A percentile compares a stretch with the other conserved stretches of the same genome.
These are phyloP conservation scores for Euphrasia arctica DNA, from an alignment of 305 asterid species.

Conservation along the genomic window DNA sequence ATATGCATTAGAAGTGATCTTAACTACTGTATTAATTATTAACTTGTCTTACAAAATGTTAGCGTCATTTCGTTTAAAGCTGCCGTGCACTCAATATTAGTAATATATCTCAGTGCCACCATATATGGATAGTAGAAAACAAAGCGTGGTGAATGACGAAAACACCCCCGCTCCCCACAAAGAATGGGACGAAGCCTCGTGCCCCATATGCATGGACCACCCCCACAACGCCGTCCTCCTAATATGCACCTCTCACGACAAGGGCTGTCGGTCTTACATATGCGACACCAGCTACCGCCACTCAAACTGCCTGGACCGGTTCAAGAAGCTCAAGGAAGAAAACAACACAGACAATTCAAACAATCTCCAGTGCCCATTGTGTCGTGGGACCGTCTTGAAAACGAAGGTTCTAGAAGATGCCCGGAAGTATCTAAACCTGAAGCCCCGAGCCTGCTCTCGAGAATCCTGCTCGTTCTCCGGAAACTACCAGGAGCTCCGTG, in stretches of 20 bases:
- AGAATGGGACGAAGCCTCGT: constrained; percentile 81
- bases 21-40: too few relatives aligned
- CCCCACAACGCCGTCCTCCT: constrained; percentile 90
- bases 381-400: constrained; percentile 65
- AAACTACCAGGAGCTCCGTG: constrained; percentile 60
- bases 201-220: constrained; percentile 87
- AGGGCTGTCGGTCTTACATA: constrained; percentile 72
- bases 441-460: constrained; percentile 60
- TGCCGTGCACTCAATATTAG: constrained; percentile 13
- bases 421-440: constrained; percentile 56
- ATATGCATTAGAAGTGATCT: too few relatives aligned
- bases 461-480: constrained; percentile 66
- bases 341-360: constrained; percentile 37
- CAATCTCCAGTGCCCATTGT: constrained; percentile 63
- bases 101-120: constrained; percentile 45
- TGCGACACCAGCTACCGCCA: constrained; percentile 87
- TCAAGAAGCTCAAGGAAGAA: constrained; percentile 45
- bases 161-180: constrained; percentile 51
- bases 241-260: constrained; percentile 68
- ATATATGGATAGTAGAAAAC: constrained; percentile 81
- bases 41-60: too few relatives aligned
- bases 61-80: too few relatives aligned
- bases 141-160: constrained; percentile 59
- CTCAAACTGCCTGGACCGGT: constrained; percentile 81
- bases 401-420: constrained; percentile 69